A percentile compares a stretch with the other conserved stretches of the same genome.
Evolutionary conservation across 352 stramenopile genomes (phyloP).

Genomic region (Elongisporangium anandrum): DNA sequence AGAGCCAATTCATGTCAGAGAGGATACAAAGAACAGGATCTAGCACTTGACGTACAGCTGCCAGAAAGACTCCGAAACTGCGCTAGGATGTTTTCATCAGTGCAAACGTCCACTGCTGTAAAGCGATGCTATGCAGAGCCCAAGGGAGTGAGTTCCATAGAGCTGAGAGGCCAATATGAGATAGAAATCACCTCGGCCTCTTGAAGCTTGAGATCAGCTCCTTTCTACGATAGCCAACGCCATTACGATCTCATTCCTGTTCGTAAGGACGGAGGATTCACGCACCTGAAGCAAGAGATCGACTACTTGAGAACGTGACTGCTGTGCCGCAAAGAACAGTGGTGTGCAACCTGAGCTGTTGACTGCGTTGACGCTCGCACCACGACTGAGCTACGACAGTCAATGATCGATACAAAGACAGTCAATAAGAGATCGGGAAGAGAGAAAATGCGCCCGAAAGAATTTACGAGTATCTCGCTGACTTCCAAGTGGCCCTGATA

Average conservation of each 20-base stretch:
- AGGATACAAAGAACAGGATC: not conserved
- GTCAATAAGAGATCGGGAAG: not conserved
- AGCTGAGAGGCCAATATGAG: not conserved
- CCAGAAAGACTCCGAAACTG: conserved; percentile 37
- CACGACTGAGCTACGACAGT: conserved; percentile 22
- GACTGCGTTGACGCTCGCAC: conserved; percentile 48
- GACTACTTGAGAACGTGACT: conserved; percentile 39
- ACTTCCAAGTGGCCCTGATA: conserved; percentile 51
- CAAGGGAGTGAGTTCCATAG: not conserved
- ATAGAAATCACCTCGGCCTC: conserved; percentile 33
- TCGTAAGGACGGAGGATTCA: not conserved
- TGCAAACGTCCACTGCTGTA: conserved; percentile 60
- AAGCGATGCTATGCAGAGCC: conserved; percentile 35
- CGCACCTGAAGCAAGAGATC: conserved; percentile 47
- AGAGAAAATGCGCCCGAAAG: not conserved
- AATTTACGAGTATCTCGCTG: conserved; percentile 39
- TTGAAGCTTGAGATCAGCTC: conserved; percentile 39
- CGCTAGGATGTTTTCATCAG: conserved; percentile 30
- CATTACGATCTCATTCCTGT: not conserved
- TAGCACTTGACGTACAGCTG: conserved; percentile 20
- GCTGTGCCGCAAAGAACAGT: conserved; percentile 67
- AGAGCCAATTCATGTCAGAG: not conserved
- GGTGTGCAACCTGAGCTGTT: conserved; percentile 60
- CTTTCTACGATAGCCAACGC: conserved; percentile 21
- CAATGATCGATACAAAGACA: not conserved